Evolutionary conservation across 2,329 filamentous ascomycete genomes (phyloP), one percentile per base, ranked within the genome.

Genomic region (Lasiodiplodia sp.): DNA sequence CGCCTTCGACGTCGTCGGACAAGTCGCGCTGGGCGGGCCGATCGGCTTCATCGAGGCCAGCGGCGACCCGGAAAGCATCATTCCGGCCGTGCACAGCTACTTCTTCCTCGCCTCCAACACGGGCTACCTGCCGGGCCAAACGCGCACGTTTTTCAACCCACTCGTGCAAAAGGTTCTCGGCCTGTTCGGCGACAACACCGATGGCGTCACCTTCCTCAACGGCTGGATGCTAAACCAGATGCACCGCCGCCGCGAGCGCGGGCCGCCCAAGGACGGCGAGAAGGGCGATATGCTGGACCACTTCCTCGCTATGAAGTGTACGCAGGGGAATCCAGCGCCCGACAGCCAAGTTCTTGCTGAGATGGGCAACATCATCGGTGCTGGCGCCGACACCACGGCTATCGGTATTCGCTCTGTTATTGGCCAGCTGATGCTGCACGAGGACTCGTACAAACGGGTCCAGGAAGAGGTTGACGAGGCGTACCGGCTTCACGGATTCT

Each of bases 391-490:
- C 69, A 87, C 86, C 0, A 87, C 85, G 0, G 80, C 83, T 1
- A 84, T 86, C 55, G 82, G 79, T 3, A 77, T 88, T 0, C 79
- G 79, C 0, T 75, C 81, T 2, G 78, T 84, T 3, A 72, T 87
- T 28, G 85, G 84, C 69, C 70, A 84, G 69, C 75, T 87, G 1
- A 23, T 62, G 38, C 57, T 62, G 23, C 23, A 62, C 10, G 12
- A 16, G 4, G 38, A 47, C 40, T 47, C 56, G 21, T 47, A 62
- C 25, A 25, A 16, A 4, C 57, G 57, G 4, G 57, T 34, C 3
- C 57, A 34, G 57, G 6, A n/a, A 1, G 57, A 62, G 2, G 11
- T 49, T 25, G 57, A 62, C 23, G 37, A 31, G 21, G 57, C 57
- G 23, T 62, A 62, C 38, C 8, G 6, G 0, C 6, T 7, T 7